Conservation (phyloP, 2,329 filamentous ascomycete genomes). For the Rosellinia necatrix region DNA sequence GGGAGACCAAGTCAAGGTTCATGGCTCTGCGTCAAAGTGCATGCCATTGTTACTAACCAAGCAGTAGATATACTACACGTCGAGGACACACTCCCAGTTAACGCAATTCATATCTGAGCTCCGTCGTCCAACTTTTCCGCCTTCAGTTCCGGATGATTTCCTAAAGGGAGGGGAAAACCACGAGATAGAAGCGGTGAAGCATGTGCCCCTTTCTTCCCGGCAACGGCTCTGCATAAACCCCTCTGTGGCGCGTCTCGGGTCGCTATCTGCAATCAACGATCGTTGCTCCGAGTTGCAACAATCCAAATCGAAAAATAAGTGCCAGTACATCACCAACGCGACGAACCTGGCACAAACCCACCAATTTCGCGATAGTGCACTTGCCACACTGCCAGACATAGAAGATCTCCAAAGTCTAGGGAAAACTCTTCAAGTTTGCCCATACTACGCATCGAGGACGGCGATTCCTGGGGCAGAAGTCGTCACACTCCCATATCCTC, state of each 20-base stretch:
- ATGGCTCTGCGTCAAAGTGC: constrained; percentile 9
- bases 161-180: constrained; percentile 34
- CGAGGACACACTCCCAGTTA: constrained; percentile 88
- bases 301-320: constrained; percentile 68
- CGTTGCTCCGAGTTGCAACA: constrained; percentile 89
- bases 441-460: constrained; percentile 92
- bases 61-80: constrained; percentile 80
- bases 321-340: constrained; percentile 77
- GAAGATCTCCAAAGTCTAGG: constrained; percentile 85
- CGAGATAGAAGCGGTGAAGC: constrained; percentile 69
- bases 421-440: constrained; percentile 79
- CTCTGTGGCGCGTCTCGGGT: constrained; percentile 71
- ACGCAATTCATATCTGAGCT: constrained; percentile 87
- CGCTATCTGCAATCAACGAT: constrained; percentile 86
- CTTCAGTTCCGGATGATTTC: constrained; percentile 62
- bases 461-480: constrained; percentile 86
- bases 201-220: constrained; percentile 81
- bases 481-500: constrained; percentile 87
- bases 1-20: constrained; percentile 64
- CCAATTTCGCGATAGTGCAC: constrained; percentile 81
- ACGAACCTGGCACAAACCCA: constrained; percentile 73
- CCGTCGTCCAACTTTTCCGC: constrained; percentile 75
- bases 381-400: constrained; percentile 89
- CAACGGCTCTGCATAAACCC: constrained; percentile 92
- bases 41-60: constrained; percentile 1